phyloP scores from a whole-genome alignment of 1,139 yeast genomes.

The Protomyces inundatus region DNA sequence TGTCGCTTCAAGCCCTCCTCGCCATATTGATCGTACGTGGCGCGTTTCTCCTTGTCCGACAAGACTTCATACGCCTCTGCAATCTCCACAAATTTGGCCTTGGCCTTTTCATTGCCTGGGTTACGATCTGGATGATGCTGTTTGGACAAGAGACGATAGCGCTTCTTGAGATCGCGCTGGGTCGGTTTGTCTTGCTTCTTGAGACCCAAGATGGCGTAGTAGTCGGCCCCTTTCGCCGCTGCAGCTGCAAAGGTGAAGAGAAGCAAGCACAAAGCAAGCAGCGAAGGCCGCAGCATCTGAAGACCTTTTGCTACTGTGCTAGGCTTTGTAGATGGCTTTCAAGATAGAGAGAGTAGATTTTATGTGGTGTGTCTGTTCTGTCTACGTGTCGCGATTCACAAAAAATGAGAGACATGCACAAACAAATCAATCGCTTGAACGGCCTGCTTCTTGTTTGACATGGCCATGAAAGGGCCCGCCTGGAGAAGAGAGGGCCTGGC shows the following conservation, averaged over 20 bases:
- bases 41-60: conserved; percentile 65
- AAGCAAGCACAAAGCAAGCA: background rate
- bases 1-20: conserved; percentile 60
- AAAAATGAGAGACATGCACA: no score
- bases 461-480: no score
- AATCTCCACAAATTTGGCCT: conserved; percentile 76
- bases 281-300: background rate
- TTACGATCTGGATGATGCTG: conserved; percentile 95
- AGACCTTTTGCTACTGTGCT: no score
- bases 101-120: conserved; percentile 72
- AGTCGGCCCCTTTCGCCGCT: conserved; percentile 1
- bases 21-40: conserved; percentile 72
- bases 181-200: conserved; percentile 17
- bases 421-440: no score
- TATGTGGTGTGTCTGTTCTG: no score
- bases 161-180: conserved; percentile 59
- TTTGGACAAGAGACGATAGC: conserved; percentile 76
- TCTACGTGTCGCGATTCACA: no score
- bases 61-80: conserved; percentile 93
- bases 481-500: no score
- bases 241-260: background rate
- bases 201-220: conserved; percentile 17
- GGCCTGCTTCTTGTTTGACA: no score
- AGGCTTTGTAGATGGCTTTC: no score
- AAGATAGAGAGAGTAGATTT: no score